Evolutionary conservation across 73 alveolate species (phyloP).

Genomic region (Symbiodinium natans): DNA sequence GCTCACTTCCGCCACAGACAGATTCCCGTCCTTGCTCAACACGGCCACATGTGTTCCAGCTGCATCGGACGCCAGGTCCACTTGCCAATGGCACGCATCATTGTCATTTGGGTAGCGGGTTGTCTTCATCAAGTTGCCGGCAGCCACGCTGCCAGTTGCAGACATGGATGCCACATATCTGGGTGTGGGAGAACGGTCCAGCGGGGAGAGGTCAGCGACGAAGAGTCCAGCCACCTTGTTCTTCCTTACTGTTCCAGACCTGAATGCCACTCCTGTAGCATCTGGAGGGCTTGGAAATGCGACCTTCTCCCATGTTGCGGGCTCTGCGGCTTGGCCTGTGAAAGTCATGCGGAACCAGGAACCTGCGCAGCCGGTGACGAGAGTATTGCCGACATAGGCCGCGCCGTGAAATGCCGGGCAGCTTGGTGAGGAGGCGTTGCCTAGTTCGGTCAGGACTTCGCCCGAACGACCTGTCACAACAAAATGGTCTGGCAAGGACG

Average conservation of each 20-base stretch:
- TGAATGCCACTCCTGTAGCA: not conserved
- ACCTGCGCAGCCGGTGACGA: not conserved
- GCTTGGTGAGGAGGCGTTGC: not conserved
- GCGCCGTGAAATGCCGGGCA: slow-evolving; percentile 21
- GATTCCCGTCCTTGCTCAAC: not conserved
- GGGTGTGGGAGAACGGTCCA: not conserved
- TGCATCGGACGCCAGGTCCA: not conserved
- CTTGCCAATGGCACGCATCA: not conserved
- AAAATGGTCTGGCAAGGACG: not conserved
- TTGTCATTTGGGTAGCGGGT: not conserved
- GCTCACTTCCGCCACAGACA: not conserved
- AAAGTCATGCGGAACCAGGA: not conserved
- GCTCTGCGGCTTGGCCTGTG: not conserved
- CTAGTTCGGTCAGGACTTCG: not conserved
- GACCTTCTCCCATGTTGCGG: not conserved
- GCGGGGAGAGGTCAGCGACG: not conserved
- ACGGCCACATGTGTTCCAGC: not conserved
- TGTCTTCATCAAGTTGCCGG: not conserved
- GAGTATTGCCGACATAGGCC: not conserved
- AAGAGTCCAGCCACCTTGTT: not conserved
- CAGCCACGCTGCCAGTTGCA: not conserved
- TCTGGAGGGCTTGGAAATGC: not conserved
- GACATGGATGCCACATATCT: not conserved
- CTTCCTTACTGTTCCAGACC: slow-evolving; percentile 8
- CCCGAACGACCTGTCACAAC: not conserved